Evolutionary conservation across 306 rosid genomes (phyloP).

Genomic region (Mucuna pruriens): DNA sequence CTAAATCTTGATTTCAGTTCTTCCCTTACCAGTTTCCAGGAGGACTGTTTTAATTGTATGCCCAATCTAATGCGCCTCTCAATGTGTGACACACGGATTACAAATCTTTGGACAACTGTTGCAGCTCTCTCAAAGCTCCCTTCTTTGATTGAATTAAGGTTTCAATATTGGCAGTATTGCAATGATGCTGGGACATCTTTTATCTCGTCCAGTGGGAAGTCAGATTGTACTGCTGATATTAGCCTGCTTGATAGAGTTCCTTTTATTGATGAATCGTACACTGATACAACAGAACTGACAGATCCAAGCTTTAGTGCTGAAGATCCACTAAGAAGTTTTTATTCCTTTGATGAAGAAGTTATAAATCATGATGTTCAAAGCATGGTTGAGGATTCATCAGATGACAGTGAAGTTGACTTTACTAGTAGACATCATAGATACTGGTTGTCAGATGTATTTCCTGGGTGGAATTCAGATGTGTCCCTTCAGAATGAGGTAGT

Average conservation of each 20-base stretch:
- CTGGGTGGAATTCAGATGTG: conserved; percentile 45
- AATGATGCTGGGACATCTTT: conserved; percentile 57
- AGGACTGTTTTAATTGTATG: conserved; percentile 80
- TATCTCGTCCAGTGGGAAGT: conserved; percentile 52
- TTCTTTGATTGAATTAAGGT: conserved; percentile 74
- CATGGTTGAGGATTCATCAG: conserved; percentile 70
- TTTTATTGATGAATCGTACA: conserved; percentile 42
- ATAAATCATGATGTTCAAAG: conserved; percentile 54
- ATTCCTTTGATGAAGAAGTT: conserved; percentile 53
- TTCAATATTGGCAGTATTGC: conserved; percentile 73
- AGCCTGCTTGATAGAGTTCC: conserved; percentile 47
- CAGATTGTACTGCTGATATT: conserved; percentile 46
- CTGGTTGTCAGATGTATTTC: conserved; percentile 52
- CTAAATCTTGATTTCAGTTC: conserved; percentile 82
- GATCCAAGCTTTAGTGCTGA: conserved; percentile 47
- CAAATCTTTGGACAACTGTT: conserved; percentile 87
- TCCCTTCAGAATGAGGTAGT: conserved; percentile 66
- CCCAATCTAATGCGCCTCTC: conserved; percentile 79
- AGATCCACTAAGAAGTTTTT: conserved; percentile 53
- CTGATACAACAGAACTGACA: conserved; percentile 42
- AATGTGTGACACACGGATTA: conserved; percentile 76
- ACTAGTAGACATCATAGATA: conserved; percentile 47
- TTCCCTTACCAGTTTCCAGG: conserved; percentile 66
- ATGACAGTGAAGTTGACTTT: conserved; percentile 63
- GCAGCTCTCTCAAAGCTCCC: conserved; percentile 83